Evolutionary conservation across 2,329 filamentous ascomycete species (phyloP).

Genomic region (Apiospora saccharicola): DNA sequence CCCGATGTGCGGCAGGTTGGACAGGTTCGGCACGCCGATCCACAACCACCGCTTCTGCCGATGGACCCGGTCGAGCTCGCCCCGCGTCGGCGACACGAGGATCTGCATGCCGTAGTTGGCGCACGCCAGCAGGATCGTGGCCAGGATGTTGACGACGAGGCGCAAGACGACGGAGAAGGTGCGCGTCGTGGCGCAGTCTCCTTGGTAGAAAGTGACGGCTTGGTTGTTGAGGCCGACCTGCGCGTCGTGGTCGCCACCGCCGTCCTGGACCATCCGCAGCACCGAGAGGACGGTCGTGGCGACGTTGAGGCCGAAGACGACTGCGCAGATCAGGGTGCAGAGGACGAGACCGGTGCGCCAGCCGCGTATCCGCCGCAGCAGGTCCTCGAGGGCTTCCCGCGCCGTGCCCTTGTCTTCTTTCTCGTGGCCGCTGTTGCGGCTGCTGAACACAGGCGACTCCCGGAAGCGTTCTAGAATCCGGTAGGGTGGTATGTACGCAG

Average conservation of each 20-base stretch:
- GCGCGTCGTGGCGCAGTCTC: slow-evolving; percentile 46
- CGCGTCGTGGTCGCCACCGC: neutral
- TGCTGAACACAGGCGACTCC: neutral
- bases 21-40: slow-evolving; percentile 61
- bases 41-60: slow-evolving; percentile 56
- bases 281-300: neutral
- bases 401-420: neutral
- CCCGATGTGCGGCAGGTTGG: slow-evolving; percentile 54
- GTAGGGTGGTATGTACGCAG: neutral
- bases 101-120: slow-evolving; percentile 63
- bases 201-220: slow-evolving; percentile 48
- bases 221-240: neutral
- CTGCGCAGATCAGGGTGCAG: neutral
- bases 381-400: neutral
- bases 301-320: neutral
- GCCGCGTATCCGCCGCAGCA: neutral
- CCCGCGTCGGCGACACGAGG: slow-evolving; percentile 59
- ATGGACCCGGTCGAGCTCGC: slow-evolving; percentile 57
- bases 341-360: neutral
- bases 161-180: slow-evolving; percentile 51
- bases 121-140: slow-evolving; percentile 52
- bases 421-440: neutral
- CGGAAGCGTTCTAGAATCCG: neutral
- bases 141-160: slow-evolving; percentile 53
- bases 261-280: neutral